phyloP scores from a whole-genome alignment of 805 yeast species.

The Yarrowia sp. region DNA sequence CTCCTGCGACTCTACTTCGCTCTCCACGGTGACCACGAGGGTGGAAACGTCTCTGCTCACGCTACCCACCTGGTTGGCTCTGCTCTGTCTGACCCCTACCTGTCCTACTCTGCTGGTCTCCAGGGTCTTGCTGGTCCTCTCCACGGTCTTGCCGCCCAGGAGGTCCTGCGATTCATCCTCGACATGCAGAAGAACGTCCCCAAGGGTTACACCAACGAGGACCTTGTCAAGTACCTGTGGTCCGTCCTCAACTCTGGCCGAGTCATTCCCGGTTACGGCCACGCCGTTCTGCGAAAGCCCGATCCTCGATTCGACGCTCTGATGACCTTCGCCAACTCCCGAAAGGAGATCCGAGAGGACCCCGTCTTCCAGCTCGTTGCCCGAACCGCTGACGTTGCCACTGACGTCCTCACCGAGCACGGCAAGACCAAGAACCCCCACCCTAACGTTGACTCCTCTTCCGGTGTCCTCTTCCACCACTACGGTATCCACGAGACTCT shows the following conservation, averaged over 20 bases:
- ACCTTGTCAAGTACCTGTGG: slow-evolving; percentile 75
- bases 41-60: slow-evolving; percentile 86
- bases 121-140: slow-evolving; percentile 86
- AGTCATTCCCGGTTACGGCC: slow-evolving; percentile 87
- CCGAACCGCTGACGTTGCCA: slow-evolving; percentile 76
- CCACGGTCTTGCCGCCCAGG: slow-evolving; percentile 87
- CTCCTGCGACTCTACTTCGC: slow-evolving; percentile 77
- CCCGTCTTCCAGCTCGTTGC: slow-evolving; percentile 76
- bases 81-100: slow-evolving; percentile 73
- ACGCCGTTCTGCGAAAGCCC: slow-evolving; percentile 82
- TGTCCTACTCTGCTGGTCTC: slow-evolving; percentile 76
- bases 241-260: slow-evolving; percentile 75
- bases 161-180: slow-evolving; percentile 76
- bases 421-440: slow-evolving; percentile 92
- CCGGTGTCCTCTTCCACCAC: slow-evolving; percentile 81
- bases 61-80: slow-evolving; percentile 84
- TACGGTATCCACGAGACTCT: slow-evolving; percentile 79
- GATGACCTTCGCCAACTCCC: slow-evolving; percentile 69
- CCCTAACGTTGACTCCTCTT: slow-evolving; percentile 88
- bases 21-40: slow-evolving; percentile 85
- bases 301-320: slow-evolving; percentile 87
- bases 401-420: slow-evolving; percentile 72
- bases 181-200: slow-evolving; percentile 61
- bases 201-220: slow-evolving; percentile 65
- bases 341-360: slow-evolving; percentile 50